Percentiles rank a stretch among this genome's conserved stretches.
phyloP scores from a whole-genome alignment of 306 rosid genomes.

The apple (Malus domestica) region DNA sequence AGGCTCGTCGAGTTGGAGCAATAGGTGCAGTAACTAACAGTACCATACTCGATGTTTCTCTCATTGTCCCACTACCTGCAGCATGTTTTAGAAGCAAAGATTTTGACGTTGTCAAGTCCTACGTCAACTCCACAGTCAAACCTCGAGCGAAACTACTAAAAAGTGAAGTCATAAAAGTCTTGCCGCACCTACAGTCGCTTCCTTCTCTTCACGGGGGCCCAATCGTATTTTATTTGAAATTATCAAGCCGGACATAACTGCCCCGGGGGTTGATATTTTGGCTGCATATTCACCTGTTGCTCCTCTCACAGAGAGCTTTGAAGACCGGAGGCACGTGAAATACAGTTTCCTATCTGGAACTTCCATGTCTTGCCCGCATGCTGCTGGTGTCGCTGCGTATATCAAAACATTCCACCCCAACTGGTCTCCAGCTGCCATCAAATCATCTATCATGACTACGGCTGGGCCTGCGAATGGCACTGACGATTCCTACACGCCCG shows the following conservation, averaged over 20 bases:
- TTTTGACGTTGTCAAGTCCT: too few species aligned
- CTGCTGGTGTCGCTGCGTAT: slow-evolving; percentile 72
- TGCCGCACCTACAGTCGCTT: neutral
- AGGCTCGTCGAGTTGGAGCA: slow-evolving; percentile 10
- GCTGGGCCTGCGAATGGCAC: slow-evolving; percentile 24
- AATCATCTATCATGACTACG: slow-evolving; percentile 37
- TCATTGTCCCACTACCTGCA: too few species aligned
- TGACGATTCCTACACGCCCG: neutral
- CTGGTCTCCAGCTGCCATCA: slow-evolving; percentile 66
- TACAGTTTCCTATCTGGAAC: slow-evolving; percentile 62
- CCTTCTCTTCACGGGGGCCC: neutral
- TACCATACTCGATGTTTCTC: too few species aligned
- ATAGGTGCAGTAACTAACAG: neutral
- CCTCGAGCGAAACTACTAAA: too few species aligned
- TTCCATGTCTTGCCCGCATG: slow-evolving; percentile 93
- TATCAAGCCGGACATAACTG: neutral
- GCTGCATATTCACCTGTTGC: neutral
- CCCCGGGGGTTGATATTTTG: neutral
- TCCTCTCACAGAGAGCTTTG: neutral
- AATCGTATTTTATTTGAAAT: too few species aligned
- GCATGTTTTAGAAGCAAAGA: too few species aligned
- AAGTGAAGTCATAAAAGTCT: too few species aligned
- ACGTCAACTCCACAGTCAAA: too few species aligned
- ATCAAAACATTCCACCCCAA: slow-evolving; percentile 72
- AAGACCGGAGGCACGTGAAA: neutral